These are phyloP conservation scores for Rehmannia glutinosa DNA, from an alignment of 257 asterid species.

Conservation along the genomic window DNA sequence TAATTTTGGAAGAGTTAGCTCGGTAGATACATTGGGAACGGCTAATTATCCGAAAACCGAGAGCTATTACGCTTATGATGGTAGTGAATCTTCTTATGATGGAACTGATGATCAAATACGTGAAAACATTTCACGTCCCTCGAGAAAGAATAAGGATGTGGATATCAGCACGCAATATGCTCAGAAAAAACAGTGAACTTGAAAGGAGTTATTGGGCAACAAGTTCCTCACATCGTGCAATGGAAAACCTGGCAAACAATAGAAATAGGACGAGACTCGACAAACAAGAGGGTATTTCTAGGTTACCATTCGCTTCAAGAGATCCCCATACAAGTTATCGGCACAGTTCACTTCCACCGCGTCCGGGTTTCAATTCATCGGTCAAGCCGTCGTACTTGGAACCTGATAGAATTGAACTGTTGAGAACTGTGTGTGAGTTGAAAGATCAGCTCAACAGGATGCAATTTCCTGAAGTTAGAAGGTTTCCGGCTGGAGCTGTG, in stretches of 20 bases:
- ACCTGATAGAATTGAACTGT: conserved; percentile 54
- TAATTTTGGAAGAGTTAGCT: conserved; percentile 34
- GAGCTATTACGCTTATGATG: conserved; percentile 53
- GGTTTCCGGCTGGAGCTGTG: conserved; percentile 24
- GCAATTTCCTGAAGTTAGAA: conserved; percentile 29
- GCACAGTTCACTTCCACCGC: conserved; percentile 28
- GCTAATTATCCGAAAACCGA: conserved; percentile 35
- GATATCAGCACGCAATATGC: too few relatives aligned
- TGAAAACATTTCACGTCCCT: conserved; percentile 27
- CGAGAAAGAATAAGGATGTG: conserved; percentile 31
- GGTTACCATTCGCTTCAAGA: conserved; percentile 27
- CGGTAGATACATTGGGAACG: conserved; percentile 31
- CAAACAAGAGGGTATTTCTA: conserved; percentile 21
- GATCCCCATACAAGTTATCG: conserved; percentile 27
- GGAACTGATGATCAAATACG: conserved; percentile 38
- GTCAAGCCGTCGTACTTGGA: conserved; percentile 32
- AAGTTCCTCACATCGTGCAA: conserved; percentile 30
- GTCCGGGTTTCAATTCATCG: conserved; percentile 34
- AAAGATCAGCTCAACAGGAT: conserved; percentile 65
- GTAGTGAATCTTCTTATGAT: conserved; percentile 69
- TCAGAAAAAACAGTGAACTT: too few relatives aligned
- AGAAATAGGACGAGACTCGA: conserved; percentile 32
- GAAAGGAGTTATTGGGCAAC: conserved; percentile 27
- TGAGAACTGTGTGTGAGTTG: conserved; percentile 70
- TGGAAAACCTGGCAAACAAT: too few relatives aligned